These are phyloP conservation scores for Vicia faba DNA, from an alignment of 306 rosid genomes.

Conservation along the genomic window DNA sequence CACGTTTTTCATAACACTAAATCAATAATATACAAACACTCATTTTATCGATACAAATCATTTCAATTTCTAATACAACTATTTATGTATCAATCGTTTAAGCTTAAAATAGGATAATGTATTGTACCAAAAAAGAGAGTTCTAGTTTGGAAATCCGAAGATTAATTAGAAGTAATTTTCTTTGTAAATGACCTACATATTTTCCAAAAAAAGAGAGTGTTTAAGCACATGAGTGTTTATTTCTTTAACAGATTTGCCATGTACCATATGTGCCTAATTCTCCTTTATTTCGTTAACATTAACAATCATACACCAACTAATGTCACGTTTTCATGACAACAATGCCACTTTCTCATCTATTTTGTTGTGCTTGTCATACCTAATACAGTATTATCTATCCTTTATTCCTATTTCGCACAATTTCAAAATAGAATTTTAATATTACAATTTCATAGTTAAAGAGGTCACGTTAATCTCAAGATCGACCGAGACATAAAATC, in stretches of 20 bases:
- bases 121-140: not conserved
- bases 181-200: no score
- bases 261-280: not conserved
- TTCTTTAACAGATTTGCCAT: not conserved
- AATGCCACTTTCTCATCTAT: not conserved
- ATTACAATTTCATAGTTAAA: no score
- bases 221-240: not conserved
- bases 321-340: not conserved
- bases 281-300: not conserved
- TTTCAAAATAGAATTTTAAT: not conserved
- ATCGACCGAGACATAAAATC: no score
- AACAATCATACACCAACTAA: not conserved
- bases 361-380: not conserved
- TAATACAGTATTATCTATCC: not conserved
- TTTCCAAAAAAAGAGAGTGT: no score
- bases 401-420: not conserved
- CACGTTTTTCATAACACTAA: conserved; percentile 19
- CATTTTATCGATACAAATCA: not conserved
- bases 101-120: not conserved
- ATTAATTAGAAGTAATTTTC: no score
- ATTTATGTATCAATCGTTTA: not conserved
- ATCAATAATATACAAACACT: not conserved
- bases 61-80: not conserved
- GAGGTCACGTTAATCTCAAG: no score
- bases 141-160: no score